Conservation (phyloP, 257 asterid genomes). For the Solanum bukasovii region DNA sequence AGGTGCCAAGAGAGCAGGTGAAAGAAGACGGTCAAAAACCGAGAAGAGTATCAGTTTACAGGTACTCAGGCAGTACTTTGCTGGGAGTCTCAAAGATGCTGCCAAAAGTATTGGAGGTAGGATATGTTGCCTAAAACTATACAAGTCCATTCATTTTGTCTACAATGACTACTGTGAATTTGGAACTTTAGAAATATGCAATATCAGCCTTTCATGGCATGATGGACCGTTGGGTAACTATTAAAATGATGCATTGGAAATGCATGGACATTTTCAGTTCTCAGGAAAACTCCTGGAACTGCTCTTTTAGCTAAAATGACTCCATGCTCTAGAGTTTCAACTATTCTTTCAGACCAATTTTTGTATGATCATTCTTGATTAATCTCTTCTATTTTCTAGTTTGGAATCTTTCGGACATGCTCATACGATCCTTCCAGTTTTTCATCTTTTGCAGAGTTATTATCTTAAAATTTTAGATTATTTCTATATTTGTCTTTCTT, state of each 20-base stretch:
- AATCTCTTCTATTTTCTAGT: neutral
- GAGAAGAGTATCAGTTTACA: conserved; percentile 72
- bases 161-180: neutral
- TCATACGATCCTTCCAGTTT: neutral
- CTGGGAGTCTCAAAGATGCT: conserved; percentile 84
- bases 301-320: neutral
- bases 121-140: conserved; percentile 1
- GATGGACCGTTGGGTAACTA: neutral
- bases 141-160: neutral
- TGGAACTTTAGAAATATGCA: neutral
- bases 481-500: neutral
- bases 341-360: neutral
- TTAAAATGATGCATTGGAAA: neutral
- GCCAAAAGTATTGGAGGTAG: conserved; percentile 78
- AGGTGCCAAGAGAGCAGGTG: conserved; percentile 26
- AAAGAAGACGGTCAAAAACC: conserved; percentile 42
- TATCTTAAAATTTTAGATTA: neutral
- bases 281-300: neutral
- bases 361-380: neutral
- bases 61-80: conserved; percentile 55
- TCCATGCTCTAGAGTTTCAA: neutral
- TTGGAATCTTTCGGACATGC: neutral
- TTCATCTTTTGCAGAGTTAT: neutral
- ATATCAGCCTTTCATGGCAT: neutral
- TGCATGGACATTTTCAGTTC: neutral